Percentiles rank a stretch among this genome's conserved stretches.
These are phyloP conservation scores for Paramecium caudatum DNA, from an alignment of 73 alveolate species.

Conservation along the genomic window DNA sequence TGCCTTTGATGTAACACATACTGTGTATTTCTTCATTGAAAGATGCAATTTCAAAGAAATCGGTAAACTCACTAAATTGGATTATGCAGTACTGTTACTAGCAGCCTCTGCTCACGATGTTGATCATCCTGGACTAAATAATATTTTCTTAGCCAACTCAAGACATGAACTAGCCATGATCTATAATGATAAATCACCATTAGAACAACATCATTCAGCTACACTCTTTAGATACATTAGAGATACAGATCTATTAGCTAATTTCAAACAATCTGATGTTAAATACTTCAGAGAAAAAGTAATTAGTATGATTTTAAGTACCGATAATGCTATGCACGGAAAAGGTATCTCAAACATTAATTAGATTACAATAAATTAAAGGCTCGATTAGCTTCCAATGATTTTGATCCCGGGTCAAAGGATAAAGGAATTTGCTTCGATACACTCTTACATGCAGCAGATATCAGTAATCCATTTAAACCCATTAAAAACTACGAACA, in stretches of 20 bases:
- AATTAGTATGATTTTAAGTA: slow-evolving; percentile 85
- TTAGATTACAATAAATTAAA: slow-evolving; percentile 40
- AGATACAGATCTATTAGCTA: slow-evolving; percentile 74
- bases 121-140: slow-evolving; percentile 88
- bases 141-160: slow-evolving; percentile 75
- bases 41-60: slow-evolving; percentile 81
- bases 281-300: slow-evolving; percentile 82
- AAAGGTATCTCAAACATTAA: not conserved
- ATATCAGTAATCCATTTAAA: slow-evolving; percentile 91
- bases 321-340: slow-evolving; percentile 92
- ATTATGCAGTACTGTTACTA: slow-evolving; percentile 79
- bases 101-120: slow-evolving; percentile 85
- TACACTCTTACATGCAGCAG: slow-evolving; percentile 86
- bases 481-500: slow-evolving; percentile 79
- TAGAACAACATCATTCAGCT: slow-evolving; percentile 83
- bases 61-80: slow-evolving; percentile 78
- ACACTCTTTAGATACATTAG: slow-evolving; percentile 75
- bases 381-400: slow-evolving; percentile 64
- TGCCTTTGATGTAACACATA: slow-evolving; percentile 90
- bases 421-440: slow-evolving; percentile 82
- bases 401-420: slow-evolving; percentile 79
- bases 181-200: slow-evolving; percentile 83
- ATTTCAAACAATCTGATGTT: slow-evolving; percentile 74
- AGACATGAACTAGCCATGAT: slow-evolving; percentile 74
- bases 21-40: slow-evolving; percentile 81